These are phyloP conservation scores for Suaeda aralocaspica DNA, from an alignment of 148 eudicot species.

Conservation along the genomic window DNA sequence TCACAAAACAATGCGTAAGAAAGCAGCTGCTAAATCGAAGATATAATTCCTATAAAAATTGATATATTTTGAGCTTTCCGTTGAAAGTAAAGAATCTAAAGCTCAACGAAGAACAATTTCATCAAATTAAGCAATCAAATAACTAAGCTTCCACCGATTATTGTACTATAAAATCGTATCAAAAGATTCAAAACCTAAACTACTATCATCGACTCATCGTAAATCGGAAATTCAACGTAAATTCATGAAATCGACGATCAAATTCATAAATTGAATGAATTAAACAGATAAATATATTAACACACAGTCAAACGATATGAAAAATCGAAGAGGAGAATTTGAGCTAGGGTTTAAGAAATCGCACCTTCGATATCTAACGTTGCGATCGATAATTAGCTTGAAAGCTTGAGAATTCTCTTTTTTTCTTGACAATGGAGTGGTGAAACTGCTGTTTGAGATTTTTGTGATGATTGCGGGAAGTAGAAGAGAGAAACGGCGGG, in stretches of 20 bases:
- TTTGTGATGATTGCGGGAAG: background rate
- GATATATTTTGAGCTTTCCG: background rate
- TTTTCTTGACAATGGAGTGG: background rate
- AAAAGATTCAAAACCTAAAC: slow-evolving; percentile 1
- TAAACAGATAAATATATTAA: background rate
- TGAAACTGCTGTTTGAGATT: background rate
- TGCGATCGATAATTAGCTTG: background rate
- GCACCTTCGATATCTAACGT: background rate
- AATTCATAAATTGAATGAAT: background rate
- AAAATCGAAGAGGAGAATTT: background rate
- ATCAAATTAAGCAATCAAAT: background rate
- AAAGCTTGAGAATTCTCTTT: background rate
- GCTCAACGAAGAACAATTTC: background rate
- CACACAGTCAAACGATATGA: background rate
- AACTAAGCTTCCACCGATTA: no score
- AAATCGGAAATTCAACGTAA: no score
- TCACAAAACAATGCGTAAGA: background rate
- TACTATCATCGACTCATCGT: background rate
- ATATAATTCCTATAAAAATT: background rate
- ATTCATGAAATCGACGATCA: background rate
- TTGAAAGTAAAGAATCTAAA: background rate
- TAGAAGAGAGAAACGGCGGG: background rate
- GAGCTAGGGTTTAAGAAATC: slow-evolving; percentile 14
- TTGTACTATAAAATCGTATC: background rate
- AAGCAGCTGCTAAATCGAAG: background rate